Conservation (phyloP, 2,329 filamentous ascomycete species). For the Zalaria obscura region DNA sequence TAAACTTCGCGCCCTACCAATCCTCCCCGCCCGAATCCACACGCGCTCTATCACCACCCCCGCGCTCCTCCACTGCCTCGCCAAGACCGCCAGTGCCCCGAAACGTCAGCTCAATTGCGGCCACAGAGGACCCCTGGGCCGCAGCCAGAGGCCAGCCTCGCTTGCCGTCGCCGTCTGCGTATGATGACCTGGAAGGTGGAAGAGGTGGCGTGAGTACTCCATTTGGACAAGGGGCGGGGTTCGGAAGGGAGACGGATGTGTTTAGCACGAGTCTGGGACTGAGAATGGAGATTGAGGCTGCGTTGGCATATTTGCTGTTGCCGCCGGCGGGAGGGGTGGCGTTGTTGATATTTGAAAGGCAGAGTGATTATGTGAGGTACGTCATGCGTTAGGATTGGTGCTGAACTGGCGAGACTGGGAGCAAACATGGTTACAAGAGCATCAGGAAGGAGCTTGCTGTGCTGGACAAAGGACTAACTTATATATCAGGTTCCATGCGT, state of each 20-base stretch:
- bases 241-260: slow-evolving; percentile 47
- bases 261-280: slow-evolving; percentile 86
- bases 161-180: slow-evolving; percentile 21
- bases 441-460: background rate
- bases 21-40: slow-evolving; percentile 75
- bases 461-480: background rate
- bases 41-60: slow-evolving; percentile 60
- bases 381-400: background rate
- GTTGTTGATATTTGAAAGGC: slow-evolving; percentile 73
- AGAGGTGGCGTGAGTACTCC: slow-evolving; percentile 13
- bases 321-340: slow-evolving; percentile 79
- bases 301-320: slow-evolving; percentile 70
- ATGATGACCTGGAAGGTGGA: slow-evolving; percentile 16
- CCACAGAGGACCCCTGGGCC: slow-evolving; percentile 23
- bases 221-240: slow-evolving; percentile 25
- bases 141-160: slow-evolving; percentile 24
- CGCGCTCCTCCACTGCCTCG: slow-evolving; percentile 43
- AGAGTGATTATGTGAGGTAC: slow-evolving; percentile 91
- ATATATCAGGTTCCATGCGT: slow-evolving; percentile 68
- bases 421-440: background rate
- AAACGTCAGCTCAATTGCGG: slow-evolving; percentile 11
- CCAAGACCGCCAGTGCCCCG: slow-evolving; percentile 17
- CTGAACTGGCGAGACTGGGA: background rate
- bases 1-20: slow-evolving; percentile 97
- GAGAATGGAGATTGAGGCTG: slow-evolving; percentile 79